Evolutionary conservation across 495 filamentous ascomycete species (phyloP).

Genomic region (Xylaria bambusicola): DNA sequence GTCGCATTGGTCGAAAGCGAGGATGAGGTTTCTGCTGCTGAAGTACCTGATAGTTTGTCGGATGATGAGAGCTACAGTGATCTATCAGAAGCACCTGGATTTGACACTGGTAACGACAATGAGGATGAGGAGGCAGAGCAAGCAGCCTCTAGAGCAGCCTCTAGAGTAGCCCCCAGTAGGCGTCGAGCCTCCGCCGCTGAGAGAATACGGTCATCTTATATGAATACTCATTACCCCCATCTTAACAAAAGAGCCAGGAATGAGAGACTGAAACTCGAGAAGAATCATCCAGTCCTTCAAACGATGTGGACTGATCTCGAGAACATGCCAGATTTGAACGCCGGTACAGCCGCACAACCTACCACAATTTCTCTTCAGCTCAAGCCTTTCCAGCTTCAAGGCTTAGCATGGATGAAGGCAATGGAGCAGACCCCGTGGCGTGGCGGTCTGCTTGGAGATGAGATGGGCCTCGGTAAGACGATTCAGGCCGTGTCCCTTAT

Average conservation of each 20-base stretch:
- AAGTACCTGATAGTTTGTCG: background rate
- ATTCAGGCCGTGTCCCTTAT: constrained; percentile 96
- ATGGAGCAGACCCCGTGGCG: constrained; percentile 85
- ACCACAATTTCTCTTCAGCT: constrained; percentile 73
- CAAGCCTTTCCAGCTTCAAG: constrained; percentile 91
- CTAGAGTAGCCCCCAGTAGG: too few relatives aligned
- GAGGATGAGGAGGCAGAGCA: too few relatives aligned
- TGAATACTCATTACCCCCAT: too few relatives aligned
- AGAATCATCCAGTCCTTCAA: constrained; percentile 70
- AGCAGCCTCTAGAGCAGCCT: too few relatives aligned
- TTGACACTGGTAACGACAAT: background rate
- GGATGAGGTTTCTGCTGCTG: background rate
- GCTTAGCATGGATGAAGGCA: constrained; percentile 86
- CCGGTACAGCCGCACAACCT: constrained; percentile 73
- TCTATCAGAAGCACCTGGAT: background rate
- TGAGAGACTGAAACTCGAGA: constrained; percentile 61
- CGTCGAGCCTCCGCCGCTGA: too few relatives aligned
- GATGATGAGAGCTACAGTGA: background rate
- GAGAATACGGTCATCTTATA: too few relatives aligned
- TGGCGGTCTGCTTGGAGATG: constrained; percentile 89
- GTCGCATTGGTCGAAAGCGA: background rate
- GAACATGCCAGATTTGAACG: constrained; percentile 63
- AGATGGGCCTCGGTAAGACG: constrained; percentile 98
- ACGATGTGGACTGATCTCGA: constrained; percentile 84
- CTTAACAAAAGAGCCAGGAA: constrained; percentile 14